These are phyloP conservation scores for Penicillium paneum DNA, from an alignment of 2,329 filamentous ascomycete genomes.

Conservation along the genomic window DNA sequence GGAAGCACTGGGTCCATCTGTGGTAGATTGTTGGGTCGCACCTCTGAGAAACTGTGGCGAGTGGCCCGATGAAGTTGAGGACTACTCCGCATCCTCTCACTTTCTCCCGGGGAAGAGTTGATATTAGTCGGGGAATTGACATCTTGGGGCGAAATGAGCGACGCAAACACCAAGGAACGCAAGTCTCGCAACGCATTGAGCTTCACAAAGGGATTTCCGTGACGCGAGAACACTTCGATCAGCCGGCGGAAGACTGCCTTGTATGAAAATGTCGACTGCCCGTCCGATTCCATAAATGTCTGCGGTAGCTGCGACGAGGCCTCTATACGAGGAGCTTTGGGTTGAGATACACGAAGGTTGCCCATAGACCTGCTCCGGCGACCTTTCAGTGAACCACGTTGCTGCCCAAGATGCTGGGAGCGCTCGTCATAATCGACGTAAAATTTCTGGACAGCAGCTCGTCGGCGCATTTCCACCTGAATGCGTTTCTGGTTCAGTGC, in stretches of 20 bases:
- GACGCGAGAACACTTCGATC: conserved; percentile 80
- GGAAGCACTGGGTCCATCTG: conserved; percentile 21
- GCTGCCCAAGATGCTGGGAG: conserved; percentile 24
- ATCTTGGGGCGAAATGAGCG: conserved; percentile 58
- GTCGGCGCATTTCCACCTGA: conserved; percentile 39
- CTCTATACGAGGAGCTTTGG: neutral
- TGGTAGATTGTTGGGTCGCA: conserved; percentile 10
- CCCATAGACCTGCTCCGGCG: conserved; percentile 38
- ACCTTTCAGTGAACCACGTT: conserved; percentile 20
- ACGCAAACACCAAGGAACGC: conserved; percentile 75
- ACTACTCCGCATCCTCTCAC: neutral
- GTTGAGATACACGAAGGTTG: conserved; percentile 14
- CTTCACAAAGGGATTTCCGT: conserved; percentile 84
- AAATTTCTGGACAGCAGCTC: conserved; percentile 39
- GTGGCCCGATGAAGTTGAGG: conserved; percentile 14
- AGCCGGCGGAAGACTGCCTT: conserved; percentile 74
- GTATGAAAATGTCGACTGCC: conserved; percentile 64
- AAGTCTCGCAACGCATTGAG: conserved; percentile 79
- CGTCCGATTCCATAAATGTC: conserved; percentile 12
- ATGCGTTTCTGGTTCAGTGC: conserved; percentile 51
- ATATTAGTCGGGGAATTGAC: conserved; percentile 13
- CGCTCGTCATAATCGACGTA: conserved; percentile 37
- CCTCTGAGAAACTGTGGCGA: conserved; percentile 36
- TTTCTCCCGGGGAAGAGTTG: neutral
- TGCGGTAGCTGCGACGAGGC: conserved; percentile 8